These are phyloP conservation scores for Musa beccarii DNA, from an alignment of 176 grass and related monocot species.

Conservation along the genomic window DNA sequence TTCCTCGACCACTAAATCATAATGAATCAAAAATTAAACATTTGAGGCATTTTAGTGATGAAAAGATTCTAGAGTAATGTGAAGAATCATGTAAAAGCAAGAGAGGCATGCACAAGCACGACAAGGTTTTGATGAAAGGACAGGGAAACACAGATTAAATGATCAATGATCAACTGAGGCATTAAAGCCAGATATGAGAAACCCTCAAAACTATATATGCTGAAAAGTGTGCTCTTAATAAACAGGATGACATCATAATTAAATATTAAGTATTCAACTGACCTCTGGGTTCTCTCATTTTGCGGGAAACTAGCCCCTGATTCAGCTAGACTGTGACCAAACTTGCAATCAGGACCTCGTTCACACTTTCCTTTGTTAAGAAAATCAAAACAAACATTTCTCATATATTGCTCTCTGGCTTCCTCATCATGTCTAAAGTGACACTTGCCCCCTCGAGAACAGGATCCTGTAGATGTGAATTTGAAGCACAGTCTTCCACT, in stretches of 20 bases:
- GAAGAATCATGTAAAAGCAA: not conserved
- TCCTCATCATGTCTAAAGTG: slow-evolving; percentile 59
- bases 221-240: not conserved
- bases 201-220: not conserved
- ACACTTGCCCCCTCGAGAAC: slow-evolving; percentile 49
- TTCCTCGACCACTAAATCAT: slow-evolving; percentile 31
- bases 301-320: slow-evolving; percentile 32
- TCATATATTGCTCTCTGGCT: slow-evolving; percentile 52
- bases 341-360: slow-evolving; percentile 61
- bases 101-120: not conserved
- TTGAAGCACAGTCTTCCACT: slow-evolving; percentile 55
- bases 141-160: not conserved
- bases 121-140: not conserved
- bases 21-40: slow-evolving; percentile 17
- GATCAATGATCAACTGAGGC: not conserved
- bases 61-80: not conserved
- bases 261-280: slow-evolving; percentile 21
- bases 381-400: slow-evolving; percentile 94
- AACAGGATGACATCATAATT: not conserved
- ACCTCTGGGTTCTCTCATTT: slow-evolving; percentile 47
- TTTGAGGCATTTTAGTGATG: slow-evolving; percentile 7
- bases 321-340: slow-evolving; percentile 57
- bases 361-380: slow-evolving; percentile 91
- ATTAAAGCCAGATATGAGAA: not conserved
- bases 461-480: slow-evolving; percentile 76